A percentile compares a stretch with the other conserved stretches of the same genome.
Evolutionary conservation across 2,329 filamentous ascomycete genomes (phyloP).

Genomic region (Pseudogymnoascus sp.): DNA sequence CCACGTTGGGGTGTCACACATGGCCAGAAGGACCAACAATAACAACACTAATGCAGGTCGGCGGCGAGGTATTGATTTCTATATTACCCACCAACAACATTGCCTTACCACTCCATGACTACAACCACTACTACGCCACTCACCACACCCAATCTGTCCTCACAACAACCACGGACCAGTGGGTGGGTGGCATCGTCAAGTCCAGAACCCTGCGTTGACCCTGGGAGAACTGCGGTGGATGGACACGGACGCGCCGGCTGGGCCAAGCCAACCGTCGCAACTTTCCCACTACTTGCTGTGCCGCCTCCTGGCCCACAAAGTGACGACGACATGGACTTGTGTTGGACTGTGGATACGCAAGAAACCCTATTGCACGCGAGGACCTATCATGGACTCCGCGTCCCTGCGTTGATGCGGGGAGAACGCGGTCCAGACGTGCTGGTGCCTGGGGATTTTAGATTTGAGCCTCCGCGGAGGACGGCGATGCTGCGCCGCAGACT

Average conservation of each 20-base stretch:
- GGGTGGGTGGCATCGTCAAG: no score
- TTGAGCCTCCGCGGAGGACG: not conserved
- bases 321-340: slow-evolving; percentile 24
- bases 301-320: slow-evolving; percentile 12
- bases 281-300: slow-evolving; percentile 3
- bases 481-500: not conserved
- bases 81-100: not conserved
- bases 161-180: not conserved
- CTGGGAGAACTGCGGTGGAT: not conserved
- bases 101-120: not conserved
- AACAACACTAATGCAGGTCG: slow-evolving; percentile 13
- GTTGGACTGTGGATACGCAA: slow-evolving; percentile 16
- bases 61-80: slow-evolving; percentile 19
- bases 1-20: not conserved
- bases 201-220: not conserved
- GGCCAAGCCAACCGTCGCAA: slow-evolving; percentile 35
- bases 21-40: not conserved
- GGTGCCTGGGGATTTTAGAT: not conserved
- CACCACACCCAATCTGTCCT: not conserved
- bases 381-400: not conserved
- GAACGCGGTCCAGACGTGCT: slow-evolving; percentile 10
- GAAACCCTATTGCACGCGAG: not conserved
- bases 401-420: slow-evolving; percentile 15
- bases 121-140: slow-evolving; percentile 13
- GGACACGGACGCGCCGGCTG: not conserved